Evolutionary conservation across 257 asterid species (phyloP).

Genomic region (Prunella vulgaris): DNA sequence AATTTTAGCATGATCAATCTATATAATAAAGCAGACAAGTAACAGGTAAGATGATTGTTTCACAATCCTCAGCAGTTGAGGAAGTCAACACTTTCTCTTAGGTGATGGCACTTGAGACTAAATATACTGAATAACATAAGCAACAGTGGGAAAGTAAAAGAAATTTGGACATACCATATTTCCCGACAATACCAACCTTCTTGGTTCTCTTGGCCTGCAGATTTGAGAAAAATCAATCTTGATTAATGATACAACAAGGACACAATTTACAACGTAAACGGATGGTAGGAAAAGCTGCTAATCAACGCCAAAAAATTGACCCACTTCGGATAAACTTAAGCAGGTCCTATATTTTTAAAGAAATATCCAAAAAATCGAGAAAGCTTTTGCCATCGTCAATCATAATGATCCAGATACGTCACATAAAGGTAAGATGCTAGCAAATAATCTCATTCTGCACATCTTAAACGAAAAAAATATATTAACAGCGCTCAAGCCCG

Average conservation of each 20-base stretch:
- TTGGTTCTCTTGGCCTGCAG: slow-evolving; percentile 84
- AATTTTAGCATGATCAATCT: background rate
- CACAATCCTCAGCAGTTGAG: background rate
- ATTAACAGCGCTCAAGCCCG: background rate
- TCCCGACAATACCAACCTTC: slow-evolving; percentile 87
- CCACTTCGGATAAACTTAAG: background rate
- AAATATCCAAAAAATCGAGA: background rate
- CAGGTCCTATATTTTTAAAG: background rate
- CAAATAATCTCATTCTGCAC: background rate
- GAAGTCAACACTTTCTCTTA: background rate
- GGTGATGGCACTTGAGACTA: background rate
- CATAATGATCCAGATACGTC: background rate
- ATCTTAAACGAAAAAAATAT: background rate
- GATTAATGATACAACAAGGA: background rate
- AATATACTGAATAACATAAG: background rate
- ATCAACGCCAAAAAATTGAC: background rate
- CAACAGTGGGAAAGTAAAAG: background rate
- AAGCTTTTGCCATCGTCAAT: background rate
- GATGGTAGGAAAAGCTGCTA: background rate
- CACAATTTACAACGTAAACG: background rate
- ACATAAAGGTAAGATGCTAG: background rate
- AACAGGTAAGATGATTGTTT: background rate
- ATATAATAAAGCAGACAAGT: background rate
- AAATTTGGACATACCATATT: slow-evolving; percentile 52
- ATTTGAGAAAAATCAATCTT: background rate